Conservation (phyloP, 192 early-diverging fungal genomes). For the Helicostylum pulchrum region DNA sequence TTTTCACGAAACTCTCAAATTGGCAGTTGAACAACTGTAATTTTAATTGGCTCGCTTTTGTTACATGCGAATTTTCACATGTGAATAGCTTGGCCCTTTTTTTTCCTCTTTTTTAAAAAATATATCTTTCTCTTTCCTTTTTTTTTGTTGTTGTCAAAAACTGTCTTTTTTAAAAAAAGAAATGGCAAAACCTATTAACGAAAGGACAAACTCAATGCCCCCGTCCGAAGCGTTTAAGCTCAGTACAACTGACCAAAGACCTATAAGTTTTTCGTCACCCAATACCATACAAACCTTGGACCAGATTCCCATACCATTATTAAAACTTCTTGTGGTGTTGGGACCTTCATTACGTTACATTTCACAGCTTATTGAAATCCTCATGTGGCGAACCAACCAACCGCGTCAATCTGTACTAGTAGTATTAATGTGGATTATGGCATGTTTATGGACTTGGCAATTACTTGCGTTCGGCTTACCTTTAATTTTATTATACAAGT, state of each 20-base stretch:
- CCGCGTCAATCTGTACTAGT: conserved; percentile 24
- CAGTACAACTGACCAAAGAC: conserved; percentile 3
- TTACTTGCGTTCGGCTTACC: conserved; percentile 24
- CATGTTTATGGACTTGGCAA: conserved; percentile 29
- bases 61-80: neutral
- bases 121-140: neutral
- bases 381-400: conserved; percentile 23
- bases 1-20: too few relatives aligned
- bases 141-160: conserved; percentile 3
- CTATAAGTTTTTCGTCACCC: conserved; percentile 27
- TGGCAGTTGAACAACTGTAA: too few relatives aligned
- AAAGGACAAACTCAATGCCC: too few relatives aligned
- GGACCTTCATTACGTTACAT: conserved; percentile 17
- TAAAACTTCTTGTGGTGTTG: conserved; percentile 18
- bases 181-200: too few relatives aligned
- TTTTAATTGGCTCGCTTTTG: neutral
- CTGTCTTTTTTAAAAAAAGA: too few relatives aligned
- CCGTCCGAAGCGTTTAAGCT: neutral
- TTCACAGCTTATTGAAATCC: conserved; percentile 3
- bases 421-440: conserved; percentile 15
- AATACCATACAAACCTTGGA: conserved; percentile 26
- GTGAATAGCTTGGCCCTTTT: neutral
- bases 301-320: conserved; percentile 32
- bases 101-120: too few relatives aligned
- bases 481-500: conserved; percentile 13